phyloP scores from a whole-genome alignment of 2,329 filamentous ascomycete species.

The Neonectria faginata region DNA sequence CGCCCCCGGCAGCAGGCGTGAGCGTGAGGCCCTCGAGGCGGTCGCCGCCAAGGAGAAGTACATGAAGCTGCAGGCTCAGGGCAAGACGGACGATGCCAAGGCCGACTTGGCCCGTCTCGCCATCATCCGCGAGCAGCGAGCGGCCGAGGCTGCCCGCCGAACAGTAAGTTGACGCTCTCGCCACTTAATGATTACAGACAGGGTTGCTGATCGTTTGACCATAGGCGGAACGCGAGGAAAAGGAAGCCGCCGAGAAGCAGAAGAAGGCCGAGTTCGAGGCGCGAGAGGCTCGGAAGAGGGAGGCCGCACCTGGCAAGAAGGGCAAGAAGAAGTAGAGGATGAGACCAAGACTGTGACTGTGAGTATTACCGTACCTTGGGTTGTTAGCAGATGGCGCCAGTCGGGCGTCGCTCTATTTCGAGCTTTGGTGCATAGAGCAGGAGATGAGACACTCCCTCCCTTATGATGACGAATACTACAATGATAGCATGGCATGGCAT shows the following conservation, averaged over 20 bases:
- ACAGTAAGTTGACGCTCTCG: conserved; percentile 64
- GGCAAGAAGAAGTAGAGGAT: conserved; percentile 58
- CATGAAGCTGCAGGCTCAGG: conserved; percentile 89
- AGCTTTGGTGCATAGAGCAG: conserved; percentile 10
- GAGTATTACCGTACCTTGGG: conserved; percentile 12
- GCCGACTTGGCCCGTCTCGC: conserved; percentile 86
- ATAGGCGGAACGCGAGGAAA: conserved; percentile 52
- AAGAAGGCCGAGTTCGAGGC: conserved; percentile 65
- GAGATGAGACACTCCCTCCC: conserved; percentile 6
- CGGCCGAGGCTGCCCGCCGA: conserved; percentile 84
- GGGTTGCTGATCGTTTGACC: conserved; percentile 39
- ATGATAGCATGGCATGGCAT: conserved; percentile 4
- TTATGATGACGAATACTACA: conserved; percentile 16
- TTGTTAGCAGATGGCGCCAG: conserved; percentile 15
- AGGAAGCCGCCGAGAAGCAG: conserved; percentile 57
- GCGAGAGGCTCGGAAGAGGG: conserved; percentile 65
- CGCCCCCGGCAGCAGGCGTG: conserved; percentile 61
- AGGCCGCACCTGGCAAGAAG: conserved; percentile 63
- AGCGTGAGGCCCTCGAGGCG: conserved; percentile 83
- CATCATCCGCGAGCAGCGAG: conserved; percentile 86
- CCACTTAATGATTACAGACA: neutral
- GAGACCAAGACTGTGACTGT: conserved; percentile 1
- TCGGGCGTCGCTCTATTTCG: conserved; percentile 6
- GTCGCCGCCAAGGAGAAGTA: conserved; percentile 91
- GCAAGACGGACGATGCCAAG: conserved; percentile 96